Evolutionary conservation across 345 rosid species (phyloP).

Genomic region (Acer saccharum): DNA sequence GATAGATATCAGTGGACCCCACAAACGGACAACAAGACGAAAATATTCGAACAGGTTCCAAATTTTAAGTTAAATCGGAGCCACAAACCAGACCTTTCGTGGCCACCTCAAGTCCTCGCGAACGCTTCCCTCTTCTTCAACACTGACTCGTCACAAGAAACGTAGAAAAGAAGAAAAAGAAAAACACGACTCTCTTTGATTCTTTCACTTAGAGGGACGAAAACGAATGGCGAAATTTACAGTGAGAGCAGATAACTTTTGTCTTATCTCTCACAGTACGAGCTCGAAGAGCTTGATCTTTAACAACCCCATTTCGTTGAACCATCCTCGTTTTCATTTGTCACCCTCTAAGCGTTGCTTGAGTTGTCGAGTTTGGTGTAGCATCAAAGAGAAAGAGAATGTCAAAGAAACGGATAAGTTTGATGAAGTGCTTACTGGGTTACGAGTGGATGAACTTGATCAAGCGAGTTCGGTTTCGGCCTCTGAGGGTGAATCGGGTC

Average conservation of each 20-base stretch:
- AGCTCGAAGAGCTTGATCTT: constrained; percentile 38
- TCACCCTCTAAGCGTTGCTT: constrained; percentile 23
- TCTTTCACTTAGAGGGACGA: neutral
- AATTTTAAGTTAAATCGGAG: constrained; percentile 20
- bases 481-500: constrained; percentile 19
- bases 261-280: constrained; percentile 37
- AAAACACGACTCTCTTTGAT: neutral
- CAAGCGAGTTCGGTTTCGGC: constrained; percentile 21
- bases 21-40: neutral
- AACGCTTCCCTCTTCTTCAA: neutral
- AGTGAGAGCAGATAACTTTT: constrained; percentile 39
- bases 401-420: constrained; percentile 40
- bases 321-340: constrained; percentile 16
- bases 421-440: constrained; percentile 30
- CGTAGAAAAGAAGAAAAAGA: neutral
- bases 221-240: constrained; percentile 57
- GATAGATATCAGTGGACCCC: neutral
- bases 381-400: constrained; percentile 60
- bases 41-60: neutral
- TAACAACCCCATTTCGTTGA: constrained; percentile 22
- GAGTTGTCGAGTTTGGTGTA: constrained; percentile 50
- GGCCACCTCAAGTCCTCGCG: constrained; percentile 51
- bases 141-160: neutral
- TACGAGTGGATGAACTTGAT: constrained; percentile 41
- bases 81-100: constrained; percentile 65